Base-by-base conservation (phyloP, 1,284 basidiomycete species). In the Hymenochaete sp. region DNA sequence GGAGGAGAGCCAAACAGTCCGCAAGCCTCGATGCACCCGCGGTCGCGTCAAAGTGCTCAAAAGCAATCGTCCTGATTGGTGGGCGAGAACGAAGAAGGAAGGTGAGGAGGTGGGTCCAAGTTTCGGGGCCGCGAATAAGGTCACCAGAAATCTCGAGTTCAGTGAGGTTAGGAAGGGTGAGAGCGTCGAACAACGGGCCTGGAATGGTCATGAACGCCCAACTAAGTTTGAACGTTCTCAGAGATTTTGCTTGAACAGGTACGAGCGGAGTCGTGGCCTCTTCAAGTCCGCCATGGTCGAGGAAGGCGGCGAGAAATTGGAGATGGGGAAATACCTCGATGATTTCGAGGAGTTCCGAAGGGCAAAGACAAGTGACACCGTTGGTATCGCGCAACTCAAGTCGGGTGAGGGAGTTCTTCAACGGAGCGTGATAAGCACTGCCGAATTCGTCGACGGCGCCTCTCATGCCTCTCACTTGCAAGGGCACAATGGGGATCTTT, bases 131-230 rank as follows among this genome's bases (percentile, higher is more conserved):
- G 13, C 37, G 42, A 8, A 43, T 37, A 4, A 49, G 13, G 25
- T 49, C 47, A 11, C 47, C 43, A 26, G 37, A 40, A 6, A 49
- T 19, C 18, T 49, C 42, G 32, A 49, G 26, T 14, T 49, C 42
- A 18, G 37, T 29, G 16, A 49, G 27, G 32, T 26, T n/a, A 14
- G 47, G 47, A 1, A 43, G 29, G 29, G 33, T 11, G 9, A 49
- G 29, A 24, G 33, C 4, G 21, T 49, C 47, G 35, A 49, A 41
- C 4, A 49, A 16, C 13, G 35, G 22, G 5, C 47, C 43, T 10
- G 37, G 37, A 22, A 44, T 43, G 3, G 29, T 36, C 13, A 39
- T 44, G 24, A 35, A 44, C 14, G 25, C 8, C 47, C 47, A 49
- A 6, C 38, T 16, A 6, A 49, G 24, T 19, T 38, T 40, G 28